phyloP scores from a whole-genome alignment of 345 rosid genomes.

The Eutrema japonicum region DNA sequence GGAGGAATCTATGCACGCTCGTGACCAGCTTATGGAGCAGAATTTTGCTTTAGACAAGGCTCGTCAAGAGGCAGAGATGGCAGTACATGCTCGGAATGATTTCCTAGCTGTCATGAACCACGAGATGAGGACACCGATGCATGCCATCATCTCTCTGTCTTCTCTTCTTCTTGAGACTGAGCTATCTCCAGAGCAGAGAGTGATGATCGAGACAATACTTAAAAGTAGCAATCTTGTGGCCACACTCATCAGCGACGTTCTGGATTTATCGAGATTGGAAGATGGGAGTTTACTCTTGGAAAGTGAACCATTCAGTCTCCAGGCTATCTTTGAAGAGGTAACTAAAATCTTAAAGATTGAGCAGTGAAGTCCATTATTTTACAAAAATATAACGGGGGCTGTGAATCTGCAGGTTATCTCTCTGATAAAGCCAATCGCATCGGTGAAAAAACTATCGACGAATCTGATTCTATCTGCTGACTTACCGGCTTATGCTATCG shows the following conservation, averaged over 20 bases:
- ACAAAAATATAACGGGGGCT: not conserved
- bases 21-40: conserved; percentile 82
- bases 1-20: conserved; percentile 92
- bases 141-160: conserved; percentile 83
- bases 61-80: conserved; percentile 88
- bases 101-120: conserved; percentile 97
- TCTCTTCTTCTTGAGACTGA: conserved; percentile 91
- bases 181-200: conserved; percentile 76
- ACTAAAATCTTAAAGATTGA: not conserved
- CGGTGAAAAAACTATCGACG: conserved; percentile 71
- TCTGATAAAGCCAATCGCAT: conserved; percentile 82
- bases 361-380: conserved; percentile 4
- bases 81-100: conserved; percentile 91
- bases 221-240: conserved; percentile 93
- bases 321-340: conserved; percentile 75
- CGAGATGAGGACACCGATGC: conserved; percentile 96
- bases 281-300: conserved; percentile 89
- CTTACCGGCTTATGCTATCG: conserved; percentile 72
- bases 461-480: conserved; percentile 70
- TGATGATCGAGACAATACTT: conserved; percentile 82
- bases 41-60: conserved; percentile 80
- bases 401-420: conserved; percentile 57
- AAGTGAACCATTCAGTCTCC: conserved; percentile 65
- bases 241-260: conserved; percentile 82
- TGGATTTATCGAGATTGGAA: conserved; percentile 91